A percentile compares a stretch with the other conserved stretches of the same genome.
Conservation (phyloP, 768 basidiomycete genomes). For the Sporobolomyces roseus region DNA sequence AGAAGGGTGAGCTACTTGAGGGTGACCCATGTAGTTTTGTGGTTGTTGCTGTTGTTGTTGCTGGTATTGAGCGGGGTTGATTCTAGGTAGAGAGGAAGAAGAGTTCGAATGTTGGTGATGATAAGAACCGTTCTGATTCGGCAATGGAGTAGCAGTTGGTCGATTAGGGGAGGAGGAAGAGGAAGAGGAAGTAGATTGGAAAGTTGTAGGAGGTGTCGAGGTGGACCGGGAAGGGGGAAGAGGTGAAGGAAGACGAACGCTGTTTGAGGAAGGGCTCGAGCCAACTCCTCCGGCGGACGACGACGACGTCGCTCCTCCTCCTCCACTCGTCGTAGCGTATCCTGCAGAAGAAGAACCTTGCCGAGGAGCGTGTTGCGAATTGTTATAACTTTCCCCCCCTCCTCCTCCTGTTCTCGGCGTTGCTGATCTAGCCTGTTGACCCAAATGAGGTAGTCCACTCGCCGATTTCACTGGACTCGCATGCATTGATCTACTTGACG, state of each 20-base stretch:
- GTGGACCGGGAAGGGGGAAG: conserved; percentile 19
- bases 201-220: conserved; percentile 16
- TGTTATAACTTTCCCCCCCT: not conserved
- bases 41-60: not conserved
- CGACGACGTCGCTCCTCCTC: not conserved
- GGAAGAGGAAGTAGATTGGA: too few species aligned
- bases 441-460: not conserved
- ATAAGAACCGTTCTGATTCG: not conserved
- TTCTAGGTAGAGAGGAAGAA: conserved; percentile 2
- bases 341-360: not conserved
- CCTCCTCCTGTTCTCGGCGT: too few species aligned
- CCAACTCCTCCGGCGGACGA: not conserved
- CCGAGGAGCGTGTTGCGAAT: not conserved
- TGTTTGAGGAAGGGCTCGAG: not conserved
- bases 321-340: not conserved
- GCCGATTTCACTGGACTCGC: not conserved
- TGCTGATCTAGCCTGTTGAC: not conserved
- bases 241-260: conserved; percentile 4
- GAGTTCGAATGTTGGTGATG: conserved; percentile 14
- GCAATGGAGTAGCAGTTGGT: conserved; percentile 5
- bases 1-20: conserved; percentile 15
- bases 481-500: not conserved
- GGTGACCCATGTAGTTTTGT: not conserved
- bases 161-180: not conserved
- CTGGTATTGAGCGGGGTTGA: not conserved